Conservation (phyloP, 805 yeast species). For the Starmerella riodocensis region DNA sequence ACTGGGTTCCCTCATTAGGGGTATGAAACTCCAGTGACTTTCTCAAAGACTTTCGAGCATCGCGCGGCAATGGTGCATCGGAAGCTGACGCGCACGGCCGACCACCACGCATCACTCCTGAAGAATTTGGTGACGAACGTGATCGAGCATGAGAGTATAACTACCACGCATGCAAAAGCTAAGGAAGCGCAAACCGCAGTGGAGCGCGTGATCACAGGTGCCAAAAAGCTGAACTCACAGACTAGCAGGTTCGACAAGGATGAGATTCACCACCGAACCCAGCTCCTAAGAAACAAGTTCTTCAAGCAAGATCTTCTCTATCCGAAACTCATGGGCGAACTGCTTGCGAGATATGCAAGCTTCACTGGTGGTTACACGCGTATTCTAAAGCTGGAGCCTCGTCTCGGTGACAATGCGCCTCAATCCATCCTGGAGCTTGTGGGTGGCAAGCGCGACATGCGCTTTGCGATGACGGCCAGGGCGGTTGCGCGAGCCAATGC, state of each 20-base stretch:
- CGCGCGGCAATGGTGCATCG: slow-evolving; percentile 22
- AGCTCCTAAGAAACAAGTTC: slow-evolving; percentile 15
- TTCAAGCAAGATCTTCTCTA: slow-evolving; percentile 36
- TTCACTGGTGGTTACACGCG: slow-evolving; percentile 80
- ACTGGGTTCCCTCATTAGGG: no score
- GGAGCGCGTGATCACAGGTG: slow-evolving; percentile 50
- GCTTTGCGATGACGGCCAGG: slow-evolving; percentile 66
- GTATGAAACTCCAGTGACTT: no score
- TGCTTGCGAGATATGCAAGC: slow-evolving; percentile 47
- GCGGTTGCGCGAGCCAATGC: slow-evolving; percentile 66
- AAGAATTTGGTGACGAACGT: slow-evolving; percentile 55
- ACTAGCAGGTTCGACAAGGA: neutral
- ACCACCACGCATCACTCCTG: slow-evolving; percentile 44
- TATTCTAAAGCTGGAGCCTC: slow-evolving; percentile 66
- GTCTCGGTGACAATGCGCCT: slow-evolving; percentile 81
- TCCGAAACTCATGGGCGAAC: slow-evolving; percentile 54
- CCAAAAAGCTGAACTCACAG: slow-evolving; percentile 22
- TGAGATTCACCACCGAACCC: slow-evolving; percentile 9
- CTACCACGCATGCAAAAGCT: slow-evolving; percentile 65
- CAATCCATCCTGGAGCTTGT: slow-evolving; percentile 81
- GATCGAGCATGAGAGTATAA: slow-evolving; percentile 55
- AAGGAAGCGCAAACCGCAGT: slow-evolving; percentile 51
- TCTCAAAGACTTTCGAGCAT: no score
- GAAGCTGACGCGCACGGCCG: slow-evolving; percentile 31
- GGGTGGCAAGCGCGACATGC: slow-evolving; percentile 58